A percentile compares a stretch with the other conserved stretches of the same genome.
Conservation (phyloP, 768 basidiomycete genomes). For the Lanmaoa pseudosensibilis region DNA sequence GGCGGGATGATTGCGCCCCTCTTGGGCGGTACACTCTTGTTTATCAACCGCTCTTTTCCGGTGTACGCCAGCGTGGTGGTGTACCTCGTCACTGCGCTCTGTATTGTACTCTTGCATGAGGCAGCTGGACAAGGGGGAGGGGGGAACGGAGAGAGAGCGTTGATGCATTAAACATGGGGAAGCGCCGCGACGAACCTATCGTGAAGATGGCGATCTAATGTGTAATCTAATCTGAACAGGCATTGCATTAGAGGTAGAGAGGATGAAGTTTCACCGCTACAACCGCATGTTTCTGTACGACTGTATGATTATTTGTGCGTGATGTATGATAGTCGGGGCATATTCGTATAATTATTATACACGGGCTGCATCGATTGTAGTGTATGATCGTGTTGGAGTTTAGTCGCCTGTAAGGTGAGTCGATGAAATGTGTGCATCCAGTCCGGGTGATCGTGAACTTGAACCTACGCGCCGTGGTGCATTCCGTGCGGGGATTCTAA, state of each 20-base stretch:
- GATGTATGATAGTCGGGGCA: too few relatives aligned
- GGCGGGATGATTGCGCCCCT: conserved; percentile 89
- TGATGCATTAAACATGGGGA: conserved; percentile 19
- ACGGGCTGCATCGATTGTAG: too few relatives aligned
- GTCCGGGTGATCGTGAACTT: too few relatives aligned
- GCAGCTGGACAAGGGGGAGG: conserved; percentile 40
- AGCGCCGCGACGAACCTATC: background rate
- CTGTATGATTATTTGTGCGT: background rate
- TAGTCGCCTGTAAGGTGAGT: too few relatives aligned
- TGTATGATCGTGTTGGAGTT: too few relatives aligned
- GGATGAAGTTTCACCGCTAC: background rate
- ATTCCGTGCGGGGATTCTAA: too few relatives aligned
- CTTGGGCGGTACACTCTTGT: conserved; percentile 69
- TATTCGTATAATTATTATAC: too few relatives aligned
- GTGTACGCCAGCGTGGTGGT: conserved; percentile 73
- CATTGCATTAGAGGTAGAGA: background rate
- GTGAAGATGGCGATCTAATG: background rate
- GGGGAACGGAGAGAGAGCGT: conserved; percentile 10
- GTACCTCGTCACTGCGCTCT: conserved; percentile 62
- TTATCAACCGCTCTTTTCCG: conserved; percentile 66
- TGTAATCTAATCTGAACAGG: background rate
- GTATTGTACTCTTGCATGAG: conserved; percentile 60
- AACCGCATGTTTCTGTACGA: background rate
- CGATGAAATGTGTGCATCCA: too few relatives aligned
- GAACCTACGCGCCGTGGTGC: too few relatives aligned